Conservation (phyloP, 1,284 basidiomycete species). For the Violaceomyces palustris region DNA sequence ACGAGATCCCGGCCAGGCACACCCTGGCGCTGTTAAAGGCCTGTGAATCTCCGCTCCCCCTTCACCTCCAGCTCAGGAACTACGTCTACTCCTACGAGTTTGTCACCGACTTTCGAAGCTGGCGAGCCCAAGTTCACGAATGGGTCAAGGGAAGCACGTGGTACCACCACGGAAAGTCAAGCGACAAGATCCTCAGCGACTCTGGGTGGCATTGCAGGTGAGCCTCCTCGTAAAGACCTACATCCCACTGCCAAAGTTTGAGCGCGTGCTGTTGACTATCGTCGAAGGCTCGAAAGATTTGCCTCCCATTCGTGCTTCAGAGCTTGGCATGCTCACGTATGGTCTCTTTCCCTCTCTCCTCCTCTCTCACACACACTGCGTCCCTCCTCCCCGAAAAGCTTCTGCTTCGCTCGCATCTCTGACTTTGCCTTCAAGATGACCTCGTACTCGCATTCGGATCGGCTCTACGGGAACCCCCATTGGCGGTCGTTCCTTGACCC, state of each 20-base stretch:
- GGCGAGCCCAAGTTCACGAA: constrained; percentile 60
- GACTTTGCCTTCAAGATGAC: constrained; percentile 65
- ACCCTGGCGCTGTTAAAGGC: constrained; percentile 61
- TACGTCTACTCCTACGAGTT: constrained; percentile 67
- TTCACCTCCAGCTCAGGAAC: constrained; percentile 65
- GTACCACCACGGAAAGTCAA: constrained; percentile 62
- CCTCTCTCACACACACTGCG: neutral
- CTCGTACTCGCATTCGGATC: constrained; percentile 65
- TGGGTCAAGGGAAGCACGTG: constrained; percentile 54
- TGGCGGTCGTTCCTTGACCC: constrained; percentile 57
- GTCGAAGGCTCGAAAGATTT: no score
- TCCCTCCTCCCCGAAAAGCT: constrained; percentile 57
- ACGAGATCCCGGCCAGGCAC: constrained; percentile 63
- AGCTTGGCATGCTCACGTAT: no score
- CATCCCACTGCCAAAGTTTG: neutral
- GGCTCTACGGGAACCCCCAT: constrained; percentile 59
- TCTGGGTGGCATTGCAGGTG: constrained; percentile 58
- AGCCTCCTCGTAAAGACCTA: no score
- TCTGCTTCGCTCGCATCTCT: constrained; percentile 63
- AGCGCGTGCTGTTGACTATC: no score
- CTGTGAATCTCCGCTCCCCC: constrained; percentile 61
- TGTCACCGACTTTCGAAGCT: constrained; percentile 55
- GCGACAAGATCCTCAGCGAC: constrained; percentile 61
- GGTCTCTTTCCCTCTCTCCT: neutral
- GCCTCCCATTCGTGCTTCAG: no score